Percentiles rank a stretch among this genome's conserved stretches.
phyloP scores from a whole-genome alignment of 176 grass and related monocot species.

The Elymus sibiricus region DNA sequence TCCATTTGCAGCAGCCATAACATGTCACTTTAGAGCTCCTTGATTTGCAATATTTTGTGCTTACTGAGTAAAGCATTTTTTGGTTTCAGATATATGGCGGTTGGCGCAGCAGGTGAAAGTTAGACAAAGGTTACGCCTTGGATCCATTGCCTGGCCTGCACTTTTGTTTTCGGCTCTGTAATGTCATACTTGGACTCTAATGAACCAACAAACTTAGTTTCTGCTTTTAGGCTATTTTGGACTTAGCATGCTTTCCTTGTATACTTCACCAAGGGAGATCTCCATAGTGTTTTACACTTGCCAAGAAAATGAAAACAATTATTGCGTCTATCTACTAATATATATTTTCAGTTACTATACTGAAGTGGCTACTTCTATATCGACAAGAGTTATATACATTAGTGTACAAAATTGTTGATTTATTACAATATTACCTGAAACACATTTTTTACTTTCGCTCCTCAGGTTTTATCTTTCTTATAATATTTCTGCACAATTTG shows the following conservation, averaged over 20 bases:
- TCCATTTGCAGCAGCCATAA: not conserved
- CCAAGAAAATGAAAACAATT: not conserved
- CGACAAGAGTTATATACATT: not conserved
- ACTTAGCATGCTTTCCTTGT: not conserved
- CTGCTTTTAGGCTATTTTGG: slow-evolving; percentile 6
- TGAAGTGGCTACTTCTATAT: not conserved
- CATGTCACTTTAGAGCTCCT: not conserved
- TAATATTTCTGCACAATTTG: not conserved
- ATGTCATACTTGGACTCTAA: not conserved
- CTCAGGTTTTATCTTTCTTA: not conserved
- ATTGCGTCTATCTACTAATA: not conserved
- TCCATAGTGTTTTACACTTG: not conserved
- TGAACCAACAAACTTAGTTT: not conserved
- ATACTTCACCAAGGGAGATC: not conserved
- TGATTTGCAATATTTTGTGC: not conserved
- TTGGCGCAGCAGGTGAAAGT: slow-evolving; percentile 91
- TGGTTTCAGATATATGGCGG: slow-evolving; percentile 91
- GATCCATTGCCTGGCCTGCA: not conserved
- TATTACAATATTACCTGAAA: not conserved
- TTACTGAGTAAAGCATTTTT: slow-evolving; percentile 21
- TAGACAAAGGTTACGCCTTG: slow-evolving; percentile 81
- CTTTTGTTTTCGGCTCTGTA: not conserved
- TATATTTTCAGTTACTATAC: not conserved
- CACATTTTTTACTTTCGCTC: not conserved
- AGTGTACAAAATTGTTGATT: not conserved